These are phyloP conservation scores for Fraxinus pennsylvanica DNA, from an alignment of 257 asterid genomes.

Conservation along the genomic window DNA sequence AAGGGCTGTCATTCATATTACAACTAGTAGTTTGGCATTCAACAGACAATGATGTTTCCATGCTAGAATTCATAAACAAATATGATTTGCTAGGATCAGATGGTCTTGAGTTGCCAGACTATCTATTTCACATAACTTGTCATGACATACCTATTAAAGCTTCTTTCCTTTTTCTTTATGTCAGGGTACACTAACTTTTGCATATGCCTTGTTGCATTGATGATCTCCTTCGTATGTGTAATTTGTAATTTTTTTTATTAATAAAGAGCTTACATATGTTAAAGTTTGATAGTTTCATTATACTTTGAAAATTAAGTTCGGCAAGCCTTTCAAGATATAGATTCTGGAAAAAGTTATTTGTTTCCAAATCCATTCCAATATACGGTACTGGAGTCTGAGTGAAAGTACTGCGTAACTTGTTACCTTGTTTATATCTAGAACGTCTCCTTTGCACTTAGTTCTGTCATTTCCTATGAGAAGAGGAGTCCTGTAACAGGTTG, in stretches of 20 bases:
- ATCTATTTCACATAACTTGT: background rate
- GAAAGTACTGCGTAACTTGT: background rate
- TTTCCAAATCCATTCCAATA: constrained; percentile 4
- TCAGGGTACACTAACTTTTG: background rate
- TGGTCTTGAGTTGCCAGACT: constrained; percentile 5
- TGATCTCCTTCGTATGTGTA: background rate
- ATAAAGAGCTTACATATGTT: background rate
- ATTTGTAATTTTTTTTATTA: background rate
- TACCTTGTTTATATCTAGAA: background rate
- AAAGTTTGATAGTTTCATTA: background rate
- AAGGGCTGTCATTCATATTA: background rate
- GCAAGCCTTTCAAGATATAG: background rate
- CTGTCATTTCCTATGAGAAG: background rate
- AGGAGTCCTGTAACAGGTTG: background rate
- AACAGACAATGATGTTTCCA: background rate
- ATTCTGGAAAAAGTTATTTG: background rate
- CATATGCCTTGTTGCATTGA: background rate
- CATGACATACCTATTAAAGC: background rate
- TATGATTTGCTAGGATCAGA: background rate
- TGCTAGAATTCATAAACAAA: background rate
- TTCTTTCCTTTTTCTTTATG: background rate
- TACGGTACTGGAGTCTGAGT: background rate
- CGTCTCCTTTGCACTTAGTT: constrained; percentile 14
- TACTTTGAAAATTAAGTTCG: background rate
- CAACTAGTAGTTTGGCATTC: constrained; percentile 2